phyloP scores from a whole-genome alignment of 202 grass and related monocot genomes.

The Dendrocalamus latiflorus region DNA sequence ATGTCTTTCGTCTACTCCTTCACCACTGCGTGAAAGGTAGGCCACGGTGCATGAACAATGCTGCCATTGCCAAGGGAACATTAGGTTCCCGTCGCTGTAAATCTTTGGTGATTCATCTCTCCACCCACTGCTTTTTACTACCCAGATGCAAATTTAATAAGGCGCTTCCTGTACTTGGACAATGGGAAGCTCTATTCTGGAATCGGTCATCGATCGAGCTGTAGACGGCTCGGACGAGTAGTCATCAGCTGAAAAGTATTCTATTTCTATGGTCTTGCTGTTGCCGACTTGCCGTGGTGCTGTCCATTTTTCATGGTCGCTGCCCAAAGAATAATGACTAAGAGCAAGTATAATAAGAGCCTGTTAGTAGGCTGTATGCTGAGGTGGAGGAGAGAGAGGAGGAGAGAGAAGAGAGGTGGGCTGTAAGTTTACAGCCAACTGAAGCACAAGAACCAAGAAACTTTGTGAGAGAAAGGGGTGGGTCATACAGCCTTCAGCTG shows the following conservation, averaged over 20 bases:
- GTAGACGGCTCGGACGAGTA: not conserved
- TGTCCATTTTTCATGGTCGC: not conserved
- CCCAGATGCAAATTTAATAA: not conserved
- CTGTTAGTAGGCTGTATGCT: too few relatives aligned
- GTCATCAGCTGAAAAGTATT: not conserved
- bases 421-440: too few relatives aligned
- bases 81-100: slow-evolving; percentile 23
- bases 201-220: not conserved
- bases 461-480: too few relatives aligned
- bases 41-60: not conserved
- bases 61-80: not conserved
- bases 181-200: not conserved
- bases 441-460: too few relatives aligned
- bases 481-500: too few relatives aligned
- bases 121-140: not conserved
- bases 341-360: too few relatives aligned
- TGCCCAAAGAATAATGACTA: not conserved
- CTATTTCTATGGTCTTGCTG: not conserved
- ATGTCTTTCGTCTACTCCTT: not conserved
- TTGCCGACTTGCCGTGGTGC: not conserved
- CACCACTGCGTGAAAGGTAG: not conserved
- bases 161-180: not conserved
- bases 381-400: too few relatives aligned
- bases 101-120: not conserved
- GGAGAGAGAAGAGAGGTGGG: too few relatives aligned